phyloP scores from a whole-genome alignment of 1,284 basidiomycete species.

The Ganoderma resinaceum region DNA sequence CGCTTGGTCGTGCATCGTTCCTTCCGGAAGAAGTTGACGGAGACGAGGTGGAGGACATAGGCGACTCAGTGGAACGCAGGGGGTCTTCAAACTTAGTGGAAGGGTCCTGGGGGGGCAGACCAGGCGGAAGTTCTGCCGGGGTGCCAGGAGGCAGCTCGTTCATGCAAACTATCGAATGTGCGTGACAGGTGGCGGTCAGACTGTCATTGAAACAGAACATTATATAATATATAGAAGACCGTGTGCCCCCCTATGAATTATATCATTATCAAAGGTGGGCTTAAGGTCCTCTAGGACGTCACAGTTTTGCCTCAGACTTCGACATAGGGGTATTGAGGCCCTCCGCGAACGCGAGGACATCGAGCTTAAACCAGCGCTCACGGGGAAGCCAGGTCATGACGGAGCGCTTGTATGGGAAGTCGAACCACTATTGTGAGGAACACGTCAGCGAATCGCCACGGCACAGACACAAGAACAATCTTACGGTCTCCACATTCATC shows the following conservation, averaged over 20 bases:
- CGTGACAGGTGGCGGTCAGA: background rate
- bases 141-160: background rate
- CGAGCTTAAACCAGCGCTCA: conserved; percentile 42
- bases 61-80: background rate
- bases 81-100: background rate
- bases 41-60: background rate
- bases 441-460: background rate
- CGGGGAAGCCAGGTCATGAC: conserved; percentile 35
- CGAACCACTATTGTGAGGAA: conserved; percentile 38
- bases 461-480: background rate
- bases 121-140: too few species aligned
- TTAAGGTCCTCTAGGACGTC: background rate
- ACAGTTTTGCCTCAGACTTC: conserved; percentile 6
- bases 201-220: background rate
- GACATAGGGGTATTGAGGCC: conserved; percentile 10
- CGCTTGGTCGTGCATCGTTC: background rate
- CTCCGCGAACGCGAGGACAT: conserved; percentile 33
- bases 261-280: background rate
- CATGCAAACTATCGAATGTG: background rate
- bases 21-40: background rate
- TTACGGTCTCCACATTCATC: conserved; percentile 33
- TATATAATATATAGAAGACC: background rate
- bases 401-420: conserved; percentile 46
- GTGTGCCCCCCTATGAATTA: too few species aligned
- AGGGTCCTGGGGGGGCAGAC: too few species aligned